A percentile compares a stretch with the other conserved stretches of the same genome.
Evolutionary conservation across 2,329 filamentous ascomycete genomes (phyloP).

Genomic region (Cryoendolithus antarcticus): DNA sequence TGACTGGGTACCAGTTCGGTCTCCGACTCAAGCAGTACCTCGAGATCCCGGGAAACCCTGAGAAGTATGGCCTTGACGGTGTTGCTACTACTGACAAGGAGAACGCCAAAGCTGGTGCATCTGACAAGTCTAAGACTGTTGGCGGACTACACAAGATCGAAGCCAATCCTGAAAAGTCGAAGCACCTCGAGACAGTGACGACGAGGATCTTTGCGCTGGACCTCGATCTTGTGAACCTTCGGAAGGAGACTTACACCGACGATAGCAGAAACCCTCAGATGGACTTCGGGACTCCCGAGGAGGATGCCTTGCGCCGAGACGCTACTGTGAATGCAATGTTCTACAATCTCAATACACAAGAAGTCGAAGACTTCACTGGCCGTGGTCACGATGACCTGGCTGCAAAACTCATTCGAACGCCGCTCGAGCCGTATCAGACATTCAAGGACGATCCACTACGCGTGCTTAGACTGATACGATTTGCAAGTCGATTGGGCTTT

Average conservation of each 20-base stretch:
- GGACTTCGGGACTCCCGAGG: slow-evolving; percentile 83
- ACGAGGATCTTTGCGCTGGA: slow-evolving; percentile 76
- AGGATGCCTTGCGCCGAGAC: slow-evolving; percentile 81
- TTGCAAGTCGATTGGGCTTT: slow-evolving; percentile 75
- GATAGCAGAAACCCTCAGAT: slow-evolving; percentile 82
- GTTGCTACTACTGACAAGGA: slow-evolving; percentile 25
- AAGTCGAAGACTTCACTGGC: slow-evolving; percentile 75
- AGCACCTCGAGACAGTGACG: slow-evolving; percentile 86
- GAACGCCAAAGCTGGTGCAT: slow-evolving; percentile 27
- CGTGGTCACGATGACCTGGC: slow-evolving; percentile 63
- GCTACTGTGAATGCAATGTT: slow-evolving; percentile 93
- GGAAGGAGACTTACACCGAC: slow-evolving; percentile 83
- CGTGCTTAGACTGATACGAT: slow-evolving; percentile 75
- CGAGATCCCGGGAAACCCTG: slow-evolving; percentile 44
- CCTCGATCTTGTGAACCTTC: slow-evolving; percentile 85
- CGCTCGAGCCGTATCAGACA: slow-evolving; percentile 76
- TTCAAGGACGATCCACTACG: slow-evolving; percentile 90
- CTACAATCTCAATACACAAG: slow-evolving; percentile 72
- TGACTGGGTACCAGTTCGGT: slow-evolving; percentile 72
- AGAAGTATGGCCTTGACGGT: slow-evolving; percentile 44
- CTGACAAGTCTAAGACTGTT: slow-evolving; percentile 44
- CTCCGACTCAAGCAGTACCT: slow-evolving; percentile 57
- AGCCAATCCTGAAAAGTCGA: slow-evolving; percentile 89
- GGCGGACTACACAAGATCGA: slow-evolving; percentile 77
- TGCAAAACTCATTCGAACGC: slow-evolving; percentile 64